A percentile compares a stretch with the other conserved stretches of the same genome.
Evolutionary conservation across 306 rosid genomes (phyloP).

Genomic region (Sicyos baderoa): DNA sequence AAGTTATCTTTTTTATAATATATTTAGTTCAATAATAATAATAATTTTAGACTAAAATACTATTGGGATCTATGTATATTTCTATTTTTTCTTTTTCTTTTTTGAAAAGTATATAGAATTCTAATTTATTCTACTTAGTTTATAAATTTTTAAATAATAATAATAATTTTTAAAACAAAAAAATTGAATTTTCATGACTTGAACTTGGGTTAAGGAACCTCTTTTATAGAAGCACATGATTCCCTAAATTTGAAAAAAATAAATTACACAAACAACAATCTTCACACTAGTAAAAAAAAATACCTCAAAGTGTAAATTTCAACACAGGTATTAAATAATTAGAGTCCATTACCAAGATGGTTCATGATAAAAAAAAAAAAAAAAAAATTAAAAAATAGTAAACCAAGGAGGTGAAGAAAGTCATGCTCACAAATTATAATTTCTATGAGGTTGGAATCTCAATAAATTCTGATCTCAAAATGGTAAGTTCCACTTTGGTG

Average conservation of each 20-base stretch:
- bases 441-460: background rate
- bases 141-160: too few species aligned
- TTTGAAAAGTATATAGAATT: too few species aligned
- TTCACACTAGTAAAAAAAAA: background rate
- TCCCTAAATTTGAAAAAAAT: background rate
- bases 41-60: too few species aligned
- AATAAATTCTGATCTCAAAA: background rate
- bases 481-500: constrained; percentile 9
- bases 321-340: background rate
- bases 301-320: background rate
- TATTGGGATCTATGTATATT: too few species aligned
- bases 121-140: too few species aligned
- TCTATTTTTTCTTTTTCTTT: too few species aligned
- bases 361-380: background rate
- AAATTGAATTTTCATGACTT: background rate
- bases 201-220: background rate
- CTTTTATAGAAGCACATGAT: background rate
- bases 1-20: too few species aligned
- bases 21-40: too few species aligned
- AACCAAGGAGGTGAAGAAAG: background rate
- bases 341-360: constrained; percentile 1
- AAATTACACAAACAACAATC: constrained; percentile 6
- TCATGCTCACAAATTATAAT: background rate
- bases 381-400: too few species aligned
- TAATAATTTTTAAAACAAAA: too few species aligned